Evolutionary conservation across 2,329 filamentous ascomycete species (phyloP), one percentile per base, ranked within the genome.

Genomic region (Trichoderma atrobrunneum): DNA sequence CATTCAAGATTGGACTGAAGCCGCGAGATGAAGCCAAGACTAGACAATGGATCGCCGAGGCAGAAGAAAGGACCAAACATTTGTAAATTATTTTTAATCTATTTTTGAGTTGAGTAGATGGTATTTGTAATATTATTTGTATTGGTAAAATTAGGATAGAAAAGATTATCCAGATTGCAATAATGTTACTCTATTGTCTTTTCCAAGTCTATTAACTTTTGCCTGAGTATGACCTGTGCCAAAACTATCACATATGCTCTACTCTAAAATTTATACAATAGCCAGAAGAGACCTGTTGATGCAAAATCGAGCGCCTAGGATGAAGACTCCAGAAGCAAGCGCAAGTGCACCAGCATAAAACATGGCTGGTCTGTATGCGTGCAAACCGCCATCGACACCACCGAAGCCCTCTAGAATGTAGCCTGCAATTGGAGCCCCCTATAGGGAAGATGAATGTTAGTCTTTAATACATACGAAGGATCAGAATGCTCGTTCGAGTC

Each of bases 1-100:
- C 87, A 1, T 91, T 91, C 79, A 90, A 90, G 80, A 83, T 88
- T 61, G 85, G 87, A 0, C 85, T 90, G 71, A 82, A 80, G 74
- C 81, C 85, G 5, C 81, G 89, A 54, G 81, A 88, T 75, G 79
- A 82, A 73, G 78, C 74, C 51, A 79, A 78, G 74, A 73, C 90
- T 73, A 80, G 84, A 76, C 74, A 80, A 75, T 90, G 88, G 88
- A 87, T 90, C 74, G 78, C 76, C 0, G 84, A 80, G 72, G 87
- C 86, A 30, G 86, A 88, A 43, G 85, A 85, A 74, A 81, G 85
- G 74, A 88, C 86, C 3, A 84, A 82, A 75, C 80, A 85, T 74
- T 68, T 80, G 64, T 73, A 60, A 66, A 39, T 26, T 48, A 10
- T 12, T 6, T 11, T 1, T 1, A 12, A 59, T 28, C 28, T 24